These are phyloP conservation scores for Casaregolazyma lundiana DNA, from an alignment of 1,139 yeast species.

Conservation along the genomic window DNA sequence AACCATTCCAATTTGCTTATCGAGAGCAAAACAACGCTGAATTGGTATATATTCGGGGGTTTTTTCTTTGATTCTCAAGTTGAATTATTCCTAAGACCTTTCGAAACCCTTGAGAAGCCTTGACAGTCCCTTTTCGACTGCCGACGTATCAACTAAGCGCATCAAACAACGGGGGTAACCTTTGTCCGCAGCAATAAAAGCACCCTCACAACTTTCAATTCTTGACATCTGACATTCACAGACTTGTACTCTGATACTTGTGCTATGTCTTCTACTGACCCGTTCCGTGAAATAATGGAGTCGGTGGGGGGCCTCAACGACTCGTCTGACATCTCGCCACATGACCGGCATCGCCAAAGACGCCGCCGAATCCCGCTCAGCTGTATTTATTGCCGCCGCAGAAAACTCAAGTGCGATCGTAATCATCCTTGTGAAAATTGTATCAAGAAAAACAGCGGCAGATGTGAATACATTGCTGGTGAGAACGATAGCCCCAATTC, in stretches of 20 bases:
- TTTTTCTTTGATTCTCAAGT: too few species aligned
- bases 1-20: too few species aligned
- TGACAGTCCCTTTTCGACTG: too few species aligned
- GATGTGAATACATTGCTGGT: slow-evolving; percentile 21
- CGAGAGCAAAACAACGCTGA: too few species aligned
- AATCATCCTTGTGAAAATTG: slow-evolving; percentile 35
- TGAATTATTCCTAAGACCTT: too few species aligned
- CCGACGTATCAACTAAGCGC: too few species aligned
- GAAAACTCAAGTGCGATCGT: slow-evolving; percentile 35
- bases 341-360: slow-evolving; percentile 4
- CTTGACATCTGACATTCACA: too few species aligned
- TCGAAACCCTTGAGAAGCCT: too few species aligned
- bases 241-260: background rate
- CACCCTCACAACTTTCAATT: background rate
- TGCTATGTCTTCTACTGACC: background rate
- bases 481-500: slow-evolving; percentile 8
- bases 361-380: slow-evolving; percentile 13
- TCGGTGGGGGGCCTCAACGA: background rate
- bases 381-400: slow-evolving; percentile 26
- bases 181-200: too few species aligned
- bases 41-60: too few species aligned
- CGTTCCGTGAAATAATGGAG: background rate
- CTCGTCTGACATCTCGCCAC: slow-evolving; percentile 5
- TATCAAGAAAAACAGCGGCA: slow-evolving; percentile 26
- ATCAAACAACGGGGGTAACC: too few species aligned